These are phyloP conservation scores for Knoxdaviesia proteae DNA, from an alignment of 2,329 filamentous ascomycete genomes.

Conservation along the genomic window DNA sequence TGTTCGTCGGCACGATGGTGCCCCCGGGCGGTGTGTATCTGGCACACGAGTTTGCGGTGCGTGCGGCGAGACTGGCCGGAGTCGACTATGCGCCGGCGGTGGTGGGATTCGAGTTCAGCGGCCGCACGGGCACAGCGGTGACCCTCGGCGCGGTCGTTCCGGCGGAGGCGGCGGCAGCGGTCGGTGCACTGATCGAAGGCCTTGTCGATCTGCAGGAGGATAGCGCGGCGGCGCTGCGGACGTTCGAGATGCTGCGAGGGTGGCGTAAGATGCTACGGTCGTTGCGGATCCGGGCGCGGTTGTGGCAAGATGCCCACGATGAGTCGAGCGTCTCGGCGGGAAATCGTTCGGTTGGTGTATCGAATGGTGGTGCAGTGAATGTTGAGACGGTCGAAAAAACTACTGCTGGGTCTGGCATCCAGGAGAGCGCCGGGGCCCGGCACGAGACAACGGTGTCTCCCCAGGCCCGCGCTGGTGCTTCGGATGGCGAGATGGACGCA, in stretches of 20 bases:
- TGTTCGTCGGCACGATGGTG: conserved; percentile 84
- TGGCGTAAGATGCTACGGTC: conserved; percentile 51
- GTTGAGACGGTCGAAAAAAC: no score
- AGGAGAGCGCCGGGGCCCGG: no score
- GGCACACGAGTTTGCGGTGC: conserved; percentile 32
- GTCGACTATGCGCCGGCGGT: conserved; percentile 81
- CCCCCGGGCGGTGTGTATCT: conserved; percentile 65
- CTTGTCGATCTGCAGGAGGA: conserved; percentile 46
- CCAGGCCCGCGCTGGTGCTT: no score
- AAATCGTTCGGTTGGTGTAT: no score
- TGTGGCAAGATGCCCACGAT: conserved; percentile 15
- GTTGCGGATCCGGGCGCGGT: conserved; percentile 52
- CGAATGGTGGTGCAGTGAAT: no score
- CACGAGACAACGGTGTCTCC: no score
- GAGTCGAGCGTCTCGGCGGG: neutral
- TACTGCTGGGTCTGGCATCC: no score
- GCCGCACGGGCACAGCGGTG: conserved; percentile 68
- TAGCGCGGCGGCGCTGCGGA: conserved; percentile 46
- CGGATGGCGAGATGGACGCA: no score
- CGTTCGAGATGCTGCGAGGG: conserved; percentile 51
- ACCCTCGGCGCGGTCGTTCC: conserved; percentile 62
- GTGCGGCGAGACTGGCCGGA: conserved; percentile 53
- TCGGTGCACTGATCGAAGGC: conserved; percentile 46
- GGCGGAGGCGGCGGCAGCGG: conserved; percentile 46
- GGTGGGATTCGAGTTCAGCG: conserved; percentile 74